Evolutionary conservation across 305 asterid species (phyloP).

Genomic region (Fraxinus angustifolia): DNA sequence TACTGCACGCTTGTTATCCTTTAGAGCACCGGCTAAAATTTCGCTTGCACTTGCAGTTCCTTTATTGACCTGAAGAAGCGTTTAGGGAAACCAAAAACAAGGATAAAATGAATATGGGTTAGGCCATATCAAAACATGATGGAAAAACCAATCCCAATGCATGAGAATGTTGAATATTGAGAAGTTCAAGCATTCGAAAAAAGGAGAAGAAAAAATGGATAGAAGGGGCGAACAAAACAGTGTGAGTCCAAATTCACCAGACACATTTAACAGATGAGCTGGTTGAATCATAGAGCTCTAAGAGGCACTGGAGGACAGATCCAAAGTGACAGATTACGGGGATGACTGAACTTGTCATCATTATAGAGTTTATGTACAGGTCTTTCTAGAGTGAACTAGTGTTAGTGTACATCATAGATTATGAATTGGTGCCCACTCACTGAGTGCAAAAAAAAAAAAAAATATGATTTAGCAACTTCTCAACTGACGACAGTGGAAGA

Average conservation of each 20-base stretch:
- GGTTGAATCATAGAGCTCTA: background rate
- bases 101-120: background rate
- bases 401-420: background rate
- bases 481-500: background rate
- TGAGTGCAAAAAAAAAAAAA: background rate
- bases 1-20: constrained; percentile 90
- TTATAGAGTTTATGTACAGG: background rate
- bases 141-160: background rate
- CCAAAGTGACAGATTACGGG: background rate
- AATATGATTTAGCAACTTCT: background rate
- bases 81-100: background rate
- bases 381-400: background rate
- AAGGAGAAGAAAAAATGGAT: background rate
- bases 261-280: background rate
- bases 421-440: background rate
- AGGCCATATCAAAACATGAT: background rate
- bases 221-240: background rate
- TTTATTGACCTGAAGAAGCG: constrained; percentile 65
- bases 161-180: background rate
- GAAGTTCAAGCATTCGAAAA: background rate
- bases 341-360: background rate
- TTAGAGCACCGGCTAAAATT: constrained; percentile 91
- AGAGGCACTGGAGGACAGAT: background rate
- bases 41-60: constrained; percentile 99
- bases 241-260: background rate